Evolutionary conservation across 2,329 filamentous ascomycete species (phyloP), one percentile per base, ranked within the genome.

Genomic region (Aspergillus carbonarius): DNA sequence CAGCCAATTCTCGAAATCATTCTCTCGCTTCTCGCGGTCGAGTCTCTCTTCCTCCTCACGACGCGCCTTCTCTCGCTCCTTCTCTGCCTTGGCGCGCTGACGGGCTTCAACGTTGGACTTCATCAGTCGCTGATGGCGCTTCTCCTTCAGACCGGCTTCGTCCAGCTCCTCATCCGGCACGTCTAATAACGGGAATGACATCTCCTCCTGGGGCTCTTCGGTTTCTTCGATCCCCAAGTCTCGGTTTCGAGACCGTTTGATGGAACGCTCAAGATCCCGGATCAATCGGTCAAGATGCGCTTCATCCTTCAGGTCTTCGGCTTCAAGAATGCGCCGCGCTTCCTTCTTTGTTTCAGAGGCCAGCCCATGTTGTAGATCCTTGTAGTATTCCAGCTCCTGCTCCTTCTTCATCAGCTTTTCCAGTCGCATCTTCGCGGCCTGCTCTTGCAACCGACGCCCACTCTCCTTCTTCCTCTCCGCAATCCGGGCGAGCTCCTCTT

Each of bases 321-420:
- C 88, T 69, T 98, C 95, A 0, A 99, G 82, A 17, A 97, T 81
- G 0, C 91, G 87, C 69, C 90, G 90, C 2, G 87, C 88, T 72
- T 98, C 95, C 75, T 98, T 98, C 78, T 98, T 99, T 46, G 88
- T 93, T 66, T 91, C 85, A 23, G 88, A 86, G 1, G 82, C 83
- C 9, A 97, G 81, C 63, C 86, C 86, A 34, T 80, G 75, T 70
- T 96, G 92, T 4, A 99, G 79, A 59, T 92, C 86, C 71, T 92
- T 92, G 81, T 93, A 97, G 75, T 96, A 97, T 66, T 96, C 93
- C 1, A 98, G 79, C 72, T 98, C 93, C 71, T 96, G 88, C 76
- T 99, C 95, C 76, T 99, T 99, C 70, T 91, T 90, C 73, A 98
- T 91, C 48, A 99, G 81, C 69, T 96, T 96, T 64, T 99, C 95